These are phyloP conservation scores for Phaeosphaeriaceae sp. DNA, from an alignment of 2,329 filamentous ascomycete genomes.

Conservation along the genomic window DNA sequence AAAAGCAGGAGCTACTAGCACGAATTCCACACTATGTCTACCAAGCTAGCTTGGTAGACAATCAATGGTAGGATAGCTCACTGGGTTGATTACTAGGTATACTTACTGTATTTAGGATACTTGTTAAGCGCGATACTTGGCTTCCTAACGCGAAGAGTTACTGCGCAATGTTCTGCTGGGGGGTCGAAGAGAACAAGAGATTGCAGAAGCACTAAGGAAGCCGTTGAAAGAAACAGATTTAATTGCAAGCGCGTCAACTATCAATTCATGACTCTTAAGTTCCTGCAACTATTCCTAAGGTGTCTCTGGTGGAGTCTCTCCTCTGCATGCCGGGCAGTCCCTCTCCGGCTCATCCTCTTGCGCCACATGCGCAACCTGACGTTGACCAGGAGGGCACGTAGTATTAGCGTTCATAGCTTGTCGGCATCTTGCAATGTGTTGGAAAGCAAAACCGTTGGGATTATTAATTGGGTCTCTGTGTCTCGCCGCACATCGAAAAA, in stretches of 20 bases:
- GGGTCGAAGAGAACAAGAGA: slow-evolving; percentile 9
- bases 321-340: slow-evolving; percentile 1
- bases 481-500: no score
- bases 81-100: background rate
- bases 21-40: slow-evolving; percentile 9
- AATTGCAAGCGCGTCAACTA: slow-evolving; percentile 9
- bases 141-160: slow-evolving; percentile 7
- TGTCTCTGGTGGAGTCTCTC: slow-evolving; percentile 7
- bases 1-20: slow-evolving; percentile 6
- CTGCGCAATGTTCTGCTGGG: slow-evolving; percentile 8
- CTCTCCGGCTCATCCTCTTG: slow-evolving; percentile 10
- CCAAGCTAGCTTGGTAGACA: slow-evolving; percentile 10
- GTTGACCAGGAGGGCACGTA: no score
- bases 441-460: no score
- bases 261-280: slow-evolving; percentile 8
- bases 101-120: slow-evolving; percentile 8
- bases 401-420: no score
- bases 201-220: slow-evolving; percentile 5
- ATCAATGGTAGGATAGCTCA: slow-evolving; percentile 1
- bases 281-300: slow-evolving; percentile 6
- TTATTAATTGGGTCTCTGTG: no score
- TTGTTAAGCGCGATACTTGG: slow-evolving; percentile 8
- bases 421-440: no score
- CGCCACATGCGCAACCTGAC: slow-evolving; percentile 4
- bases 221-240: slow-evolving; percentile 7